A percentile compares a stretch with the other conserved stretches of the same genome.
Evolutionary conservation across 345 rosid genomes (phyloP).

Genomic region (Physaria fendleri): DNA sequence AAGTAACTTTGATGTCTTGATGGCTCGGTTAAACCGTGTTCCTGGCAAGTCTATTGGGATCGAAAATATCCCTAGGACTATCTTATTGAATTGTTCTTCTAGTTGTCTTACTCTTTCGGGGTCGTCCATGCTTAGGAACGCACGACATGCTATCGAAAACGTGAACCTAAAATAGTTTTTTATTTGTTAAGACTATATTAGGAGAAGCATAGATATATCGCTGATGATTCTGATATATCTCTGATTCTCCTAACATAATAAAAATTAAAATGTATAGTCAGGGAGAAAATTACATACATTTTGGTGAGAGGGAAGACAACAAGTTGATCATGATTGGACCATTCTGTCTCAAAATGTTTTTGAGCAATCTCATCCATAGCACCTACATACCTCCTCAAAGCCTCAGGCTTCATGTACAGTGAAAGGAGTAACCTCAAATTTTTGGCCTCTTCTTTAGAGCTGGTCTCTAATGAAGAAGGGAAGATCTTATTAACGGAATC

Average conservation of each 20-base stretch:
- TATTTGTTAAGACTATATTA: too few relatives aligned
- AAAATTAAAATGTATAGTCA: too few relatives aligned
- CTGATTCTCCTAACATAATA: too few relatives aligned
- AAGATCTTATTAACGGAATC: conserved; percentile 38
- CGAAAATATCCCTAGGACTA: conserved; percentile 16
- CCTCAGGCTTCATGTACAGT: conserved; percentile 38
- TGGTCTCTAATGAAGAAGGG: conserved; percentile 31
- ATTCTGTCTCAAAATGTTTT: conserved; percentile 22
- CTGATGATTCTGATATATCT: too few relatives aligned
- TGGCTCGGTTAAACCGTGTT: conserved; percentile 26
- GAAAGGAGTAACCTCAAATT: conserved; percentile 29
- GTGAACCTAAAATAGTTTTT: too few relatives aligned
- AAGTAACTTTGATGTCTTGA: conserved; percentile 15
- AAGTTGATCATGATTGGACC: conserved; percentile 30
- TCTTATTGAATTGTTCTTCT: neutral
- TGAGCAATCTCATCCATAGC: conserved; percentile 32
- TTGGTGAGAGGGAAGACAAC: conserved; percentile 32
- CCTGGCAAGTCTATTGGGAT: conserved; percentile 31
- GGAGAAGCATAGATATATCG: too few relatives aligned
- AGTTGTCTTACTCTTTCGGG: conserved; percentile 8
- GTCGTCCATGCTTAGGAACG: conserved; percentile 34
- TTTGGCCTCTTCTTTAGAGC: conserved; percentile 30
- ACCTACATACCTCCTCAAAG: conserved; percentile 26
- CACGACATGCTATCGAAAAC: conserved; percentile 33
- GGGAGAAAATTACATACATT: conserved; percentile 3